These are phyloP conservation scores for Tripidium arundinaceum DNA, from an alignment of 202 grass and related monocot genomes.

Conservation along the genomic window DNA sequence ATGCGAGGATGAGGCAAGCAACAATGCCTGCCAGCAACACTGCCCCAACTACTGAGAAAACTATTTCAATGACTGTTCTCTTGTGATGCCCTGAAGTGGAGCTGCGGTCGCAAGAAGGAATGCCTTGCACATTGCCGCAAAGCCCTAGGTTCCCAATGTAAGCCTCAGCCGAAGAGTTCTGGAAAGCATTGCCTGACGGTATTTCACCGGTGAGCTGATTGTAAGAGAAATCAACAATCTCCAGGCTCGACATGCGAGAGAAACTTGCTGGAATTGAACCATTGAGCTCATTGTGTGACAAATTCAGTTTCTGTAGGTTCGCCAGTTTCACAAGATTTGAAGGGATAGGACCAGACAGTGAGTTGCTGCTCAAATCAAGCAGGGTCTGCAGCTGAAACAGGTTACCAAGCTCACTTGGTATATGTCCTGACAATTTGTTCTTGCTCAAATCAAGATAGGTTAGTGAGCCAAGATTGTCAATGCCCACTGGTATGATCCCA, in stretches of 20 bases:
- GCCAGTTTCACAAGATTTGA: constrained; percentile 48
- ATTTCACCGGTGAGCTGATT: constrained; percentile 49
- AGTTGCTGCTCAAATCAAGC: constrained; percentile 70
- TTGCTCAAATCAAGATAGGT: constrained; percentile 50
- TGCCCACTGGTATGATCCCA: constrained; percentile 30
- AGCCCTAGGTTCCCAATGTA: constrained; percentile 57
- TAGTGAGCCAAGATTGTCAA: constrained; percentile 35
- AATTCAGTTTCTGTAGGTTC: constrained; percentile 50
- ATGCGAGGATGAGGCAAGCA: constrained; percentile 36
- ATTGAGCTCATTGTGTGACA: constrained; percentile 65
- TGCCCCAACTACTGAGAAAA: constrained; percentile 45
- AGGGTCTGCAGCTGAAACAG: constrained; percentile 52
- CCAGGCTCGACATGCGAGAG: constrained; percentile 47
- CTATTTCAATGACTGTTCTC: constrained; percentile 50
- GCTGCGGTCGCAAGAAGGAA: constrained; percentile 33
- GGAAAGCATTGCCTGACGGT: constrained; percentile 44
- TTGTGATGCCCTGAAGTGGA: constrained; percentile 37
- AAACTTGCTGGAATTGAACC: constrained; percentile 52
- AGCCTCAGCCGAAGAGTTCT: constrained; percentile 25
- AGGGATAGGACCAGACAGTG: constrained; percentile 50
- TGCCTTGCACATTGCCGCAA: constrained; percentile 54
- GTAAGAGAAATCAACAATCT: constrained; percentile 61
- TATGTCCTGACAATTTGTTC: constrained; percentile 53
- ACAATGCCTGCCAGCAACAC: constrained; percentile 32
- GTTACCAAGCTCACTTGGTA: constrained; percentile 64